Evolutionary conservation across 192 early-diverging fungal genomes (phyloP).

Genomic region (Bifiguratus adelaidae): DNA sequence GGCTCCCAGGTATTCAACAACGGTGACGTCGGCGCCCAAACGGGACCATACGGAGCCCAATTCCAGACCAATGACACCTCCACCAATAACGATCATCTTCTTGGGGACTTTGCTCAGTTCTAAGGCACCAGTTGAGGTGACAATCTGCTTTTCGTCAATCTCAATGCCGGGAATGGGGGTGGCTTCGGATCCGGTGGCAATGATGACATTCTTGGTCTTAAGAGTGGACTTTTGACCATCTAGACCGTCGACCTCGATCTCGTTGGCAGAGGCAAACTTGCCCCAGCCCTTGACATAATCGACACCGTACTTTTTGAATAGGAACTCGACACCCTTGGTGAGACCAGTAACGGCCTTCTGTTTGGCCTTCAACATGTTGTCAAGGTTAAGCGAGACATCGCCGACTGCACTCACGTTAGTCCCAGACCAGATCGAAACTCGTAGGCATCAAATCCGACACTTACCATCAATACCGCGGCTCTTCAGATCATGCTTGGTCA

Average conservation of each 20-base stretch:
- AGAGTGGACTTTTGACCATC: conserved; percentile 66
- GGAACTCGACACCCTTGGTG: conserved; percentile 84
- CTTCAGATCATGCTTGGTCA: conserved; percentile 84
- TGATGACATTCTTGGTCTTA: conserved; percentile 93
- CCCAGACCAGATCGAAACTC: neutral
- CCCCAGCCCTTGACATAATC: conserved; percentile 93
- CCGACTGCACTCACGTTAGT: conserved; percentile 42
- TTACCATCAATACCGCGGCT: conserved; percentile 87
- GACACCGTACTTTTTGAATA: conserved; percentile 98
- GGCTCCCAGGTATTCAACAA: conserved; percentile 87
- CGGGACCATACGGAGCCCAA: conserved; percentile 97
- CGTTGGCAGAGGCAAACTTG: conserved; percentile 63
- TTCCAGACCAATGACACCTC: conserved; percentile 98
- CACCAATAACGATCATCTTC: conserved; percentile 98
- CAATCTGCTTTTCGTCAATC: conserved; percentile 91
- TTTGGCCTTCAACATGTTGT: conserved; percentile 85
- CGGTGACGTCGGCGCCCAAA: conserved; percentile 88
- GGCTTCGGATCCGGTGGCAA: conserved; percentile 95
- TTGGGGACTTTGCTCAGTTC: conserved; percentile 89
- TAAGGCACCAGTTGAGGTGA: conserved; percentile 97
- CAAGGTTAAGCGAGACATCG: conserved; percentile 77
- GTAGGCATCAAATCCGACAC: too few species aligned
- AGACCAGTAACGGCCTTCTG: conserved; percentile 77
- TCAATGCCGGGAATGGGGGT: conserved; percentile 87
- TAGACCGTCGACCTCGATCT: conserved; percentile 70